Evolutionary conservation across 306 rosid species (phyloP).

Genomic region (Herpetospermum pedunculosum): DNA sequence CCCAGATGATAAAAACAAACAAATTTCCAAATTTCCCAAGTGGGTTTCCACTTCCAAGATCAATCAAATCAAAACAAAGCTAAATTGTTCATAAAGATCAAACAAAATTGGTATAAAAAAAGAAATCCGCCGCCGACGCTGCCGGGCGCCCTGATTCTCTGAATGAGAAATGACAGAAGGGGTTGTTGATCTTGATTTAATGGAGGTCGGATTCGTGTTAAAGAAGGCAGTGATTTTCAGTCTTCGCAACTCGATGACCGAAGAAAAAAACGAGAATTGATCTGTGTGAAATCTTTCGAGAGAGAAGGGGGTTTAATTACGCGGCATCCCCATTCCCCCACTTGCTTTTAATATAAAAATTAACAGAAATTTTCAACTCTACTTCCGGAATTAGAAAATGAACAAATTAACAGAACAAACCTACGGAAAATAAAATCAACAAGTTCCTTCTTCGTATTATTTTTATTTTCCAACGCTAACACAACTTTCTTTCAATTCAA

Average conservation of each 20-base stretch:
- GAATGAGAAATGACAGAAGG: background rate
- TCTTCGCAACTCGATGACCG: background rate
- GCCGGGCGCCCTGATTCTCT: background rate
- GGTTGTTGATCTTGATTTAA: background rate
- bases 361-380: background rate
- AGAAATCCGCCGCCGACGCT: background rate
- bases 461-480: no score
- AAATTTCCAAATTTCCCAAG: background rate
- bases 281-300: background rate
- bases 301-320: background rate
- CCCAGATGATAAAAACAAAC: slow-evolving; percentile 9
- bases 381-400: background rate
- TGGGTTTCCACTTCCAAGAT: slow-evolving; percentile 3
- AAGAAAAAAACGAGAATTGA: background rate
- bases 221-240: background rate
- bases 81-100: background rate
- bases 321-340: background rate
- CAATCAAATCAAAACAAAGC: background rate
- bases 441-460: no score
- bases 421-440: no score
- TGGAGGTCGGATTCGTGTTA: slow-evolving; percentile 2
- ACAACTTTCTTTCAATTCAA: no score
- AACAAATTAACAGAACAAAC: background rate
- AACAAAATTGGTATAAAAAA: background rate
- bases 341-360: background rate